Evolutionary conservation across 2,329 filamentous ascomycete species (phyloP), one percentile per base, ranked within the genome.

Genomic region (Colletotrichum theobromicola): DNA sequence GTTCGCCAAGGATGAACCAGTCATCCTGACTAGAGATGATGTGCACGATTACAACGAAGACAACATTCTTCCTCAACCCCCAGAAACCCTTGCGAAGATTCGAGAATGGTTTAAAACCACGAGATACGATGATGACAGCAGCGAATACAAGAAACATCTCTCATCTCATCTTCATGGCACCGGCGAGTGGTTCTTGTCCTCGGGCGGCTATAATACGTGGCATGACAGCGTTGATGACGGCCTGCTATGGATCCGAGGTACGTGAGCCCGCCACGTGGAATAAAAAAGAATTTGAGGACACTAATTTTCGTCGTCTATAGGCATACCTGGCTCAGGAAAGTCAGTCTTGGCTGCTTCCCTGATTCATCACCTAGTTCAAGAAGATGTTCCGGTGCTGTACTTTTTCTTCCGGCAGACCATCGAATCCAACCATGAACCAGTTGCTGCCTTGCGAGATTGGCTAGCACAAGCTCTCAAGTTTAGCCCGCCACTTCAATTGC

Each of bases 401-500:
- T 85, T 85, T 75, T 85, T 85, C 77, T 86, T 85, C 58, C 80
- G 84, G 2, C 82, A 84, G 67, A 85, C 83, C 35, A 81, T 85
- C 58, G 79, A 82, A 24, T 81, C 81, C 1, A 85, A 85, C 50
- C 81, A 83, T 55, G 70, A 77, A 2, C 80, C 83, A 1, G 62
- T 68, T 5, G 77, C 79, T 7, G 66, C 83, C 4, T 61, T 85
- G 13, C 79, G 81, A 9, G 84, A 85, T 70, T 85, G 81, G 81
- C 76, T 83, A 7, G 79, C 76, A 30, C 84, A 85, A 68, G 16
- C 83, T 2, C 67, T 84, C 4, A 35, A 66, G 1, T 81, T 79
- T 35, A 83, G 81, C 57, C 81, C 80, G 0, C 75, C 78, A 2
- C 77, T 86, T 1, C 80, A 83, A 61, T 28, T 57, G 6, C 37